These are phyloP conservation scores for Forsythia viridissima DNA, from an alignment of 257 asterid species.

Conservation along the genomic window DNA sequence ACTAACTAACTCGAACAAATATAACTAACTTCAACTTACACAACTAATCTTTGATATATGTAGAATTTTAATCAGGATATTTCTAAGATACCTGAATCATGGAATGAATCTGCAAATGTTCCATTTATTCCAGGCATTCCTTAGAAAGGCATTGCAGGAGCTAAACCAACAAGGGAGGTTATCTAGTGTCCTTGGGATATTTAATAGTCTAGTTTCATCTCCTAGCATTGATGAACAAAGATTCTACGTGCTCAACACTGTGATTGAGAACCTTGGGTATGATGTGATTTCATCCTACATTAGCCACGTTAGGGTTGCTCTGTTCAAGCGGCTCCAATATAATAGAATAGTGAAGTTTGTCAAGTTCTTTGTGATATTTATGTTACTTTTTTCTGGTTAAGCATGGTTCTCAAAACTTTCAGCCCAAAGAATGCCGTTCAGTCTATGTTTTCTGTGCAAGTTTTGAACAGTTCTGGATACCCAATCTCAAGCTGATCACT, in stretches of 20 bases:
- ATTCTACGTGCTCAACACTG: conserved; percentile 90
- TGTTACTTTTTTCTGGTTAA: conserved; percentile 85
- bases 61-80: too few relatives aligned
- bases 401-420: conserved; percentile 70
- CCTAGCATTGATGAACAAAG: conserved; percentile 80
- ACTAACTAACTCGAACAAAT: too few relatives aligned
- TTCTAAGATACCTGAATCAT: conserved; percentile 52
- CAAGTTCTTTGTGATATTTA: conserved; percentile 72
- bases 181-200: conserved; percentile 74
- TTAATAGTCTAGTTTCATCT: conserved; percentile 59
- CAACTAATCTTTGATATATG: too few relatives aligned
- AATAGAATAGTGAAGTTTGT: conserved; percentile 61
- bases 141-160: conserved; percentile 79
- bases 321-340: conserved; percentile 64
- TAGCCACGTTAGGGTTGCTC: conserved; percentile 71
- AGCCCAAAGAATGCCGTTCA: conserved; percentile 76
- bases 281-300: conserved; percentile 64
- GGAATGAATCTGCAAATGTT: conserved; percentile 86
- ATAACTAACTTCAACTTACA: too few relatives aligned
- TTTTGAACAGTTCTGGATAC: conserved; percentile 83
- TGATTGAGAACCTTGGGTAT: conserved; percentile 78
- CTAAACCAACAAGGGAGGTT: conserved; percentile 76
- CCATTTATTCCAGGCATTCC: conserved; percentile 91
- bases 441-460: conserved; percentile 54
- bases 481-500: conserved; percentile 71